Percentiles rank a stretch among this genome's conserved stretches.
Conservation (phyloP, 2,329 filamentous ascomycete species). For the Pseudohalonectria lignicola region DNA sequence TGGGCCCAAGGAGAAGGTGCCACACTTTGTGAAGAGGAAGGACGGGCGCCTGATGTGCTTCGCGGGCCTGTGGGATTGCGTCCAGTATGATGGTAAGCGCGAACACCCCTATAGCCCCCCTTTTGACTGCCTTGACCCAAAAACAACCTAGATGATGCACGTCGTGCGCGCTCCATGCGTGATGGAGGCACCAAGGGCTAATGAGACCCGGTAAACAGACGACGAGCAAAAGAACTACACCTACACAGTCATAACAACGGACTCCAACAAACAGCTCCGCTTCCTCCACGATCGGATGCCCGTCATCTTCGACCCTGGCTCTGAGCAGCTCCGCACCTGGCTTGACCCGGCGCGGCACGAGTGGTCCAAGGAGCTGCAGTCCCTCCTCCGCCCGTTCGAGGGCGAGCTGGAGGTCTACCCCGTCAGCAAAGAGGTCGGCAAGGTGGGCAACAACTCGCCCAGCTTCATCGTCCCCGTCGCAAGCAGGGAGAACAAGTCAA, state of each 20-base stretch:
- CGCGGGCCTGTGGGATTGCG: slow-evolving; percentile 86
- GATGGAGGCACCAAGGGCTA: no score
- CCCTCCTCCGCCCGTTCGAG: slow-evolving; percentile 64
- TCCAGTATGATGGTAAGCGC: slow-evolving; percentile 59
- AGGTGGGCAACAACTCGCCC: slow-evolving; percentile 84
- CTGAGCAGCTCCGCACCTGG: slow-evolving; percentile 61
- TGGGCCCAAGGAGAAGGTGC: slow-evolving; percentile 64
- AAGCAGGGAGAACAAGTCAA: slow-evolving; percentile 80
- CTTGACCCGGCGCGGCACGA: slow-evolving; percentile 60
- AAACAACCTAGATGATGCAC: no score
- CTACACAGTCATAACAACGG: slow-evolving; percentile 89
- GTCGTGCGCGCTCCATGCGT: no score
- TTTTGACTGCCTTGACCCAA: no score
- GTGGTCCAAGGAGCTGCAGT: slow-evolving; percentile 73
- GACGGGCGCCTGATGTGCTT: slow-evolving; percentile 81
- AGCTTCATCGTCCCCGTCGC: slow-evolving; percentile 73
- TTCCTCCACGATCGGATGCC: slow-evolving; percentile 96
- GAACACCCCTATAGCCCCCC: background rate
- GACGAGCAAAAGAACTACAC: slow-evolving; percentile 66
- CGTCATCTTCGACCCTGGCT: slow-evolving; percentile 72
- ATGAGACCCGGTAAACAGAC: slow-evolving; percentile 26
- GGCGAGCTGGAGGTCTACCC: slow-evolving; percentile 77
- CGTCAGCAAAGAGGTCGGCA: slow-evolving; percentile 82
- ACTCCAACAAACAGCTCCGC: slow-evolving; percentile 68
- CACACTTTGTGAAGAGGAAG: slow-evolving; percentile 71